phyloP scores from a whole-genome alignment of 2,329 filamentous ascomycete species.

The Biscogniauxia mediterranea region DNA sequence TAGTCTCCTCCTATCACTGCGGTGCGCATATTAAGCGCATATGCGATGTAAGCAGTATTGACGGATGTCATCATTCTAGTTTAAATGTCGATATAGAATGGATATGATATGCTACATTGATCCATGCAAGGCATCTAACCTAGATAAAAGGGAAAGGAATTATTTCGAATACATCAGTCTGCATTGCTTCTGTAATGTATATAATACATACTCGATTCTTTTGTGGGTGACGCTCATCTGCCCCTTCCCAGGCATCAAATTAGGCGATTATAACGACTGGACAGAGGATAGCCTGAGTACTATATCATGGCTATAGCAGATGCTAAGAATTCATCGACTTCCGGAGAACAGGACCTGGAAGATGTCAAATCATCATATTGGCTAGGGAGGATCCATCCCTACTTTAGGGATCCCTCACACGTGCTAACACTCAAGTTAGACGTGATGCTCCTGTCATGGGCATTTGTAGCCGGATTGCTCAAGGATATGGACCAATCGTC shows the following conservation, averaged over 20 bases:
- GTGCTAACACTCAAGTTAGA: slow-evolving; percentile 32
- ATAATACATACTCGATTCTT: not conserved
- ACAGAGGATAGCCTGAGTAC: too few relatives aligned
- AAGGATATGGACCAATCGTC: slow-evolving; percentile 39
- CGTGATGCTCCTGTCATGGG: slow-evolving; percentile 31
- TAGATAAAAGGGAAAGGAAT: not conserved
- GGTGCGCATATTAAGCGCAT: not conserved
- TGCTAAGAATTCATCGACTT: not conserved
- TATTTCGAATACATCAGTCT: not conserved
- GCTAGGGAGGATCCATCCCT: slow-evolving; percentile 31
- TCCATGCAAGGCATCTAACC: not conserved
- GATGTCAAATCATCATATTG: slow-evolving; percentile 17
- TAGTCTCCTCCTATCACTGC: not conserved
- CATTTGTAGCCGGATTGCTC: slow-evolving; percentile 36
- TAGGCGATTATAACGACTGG: too few relatives aligned
- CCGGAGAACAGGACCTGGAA: not conserved
- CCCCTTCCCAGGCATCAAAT: too few relatives aligned
- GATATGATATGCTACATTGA: not conserved
- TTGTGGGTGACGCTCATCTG: too few relatives aligned
- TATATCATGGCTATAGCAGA: not conserved
- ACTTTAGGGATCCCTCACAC: slow-evolving; percentile 29
- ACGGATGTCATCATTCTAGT: slow-evolving; percentile 6
- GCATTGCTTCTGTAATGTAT: not conserved
- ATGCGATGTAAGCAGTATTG: not conserved
- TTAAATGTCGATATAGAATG: slow-evolving; percentile 5